Percentiles rank a stretch among this genome's conserved stretches.
phyloP scores from a whole-genome alignment of 129 eudicot genomes.

The carrot (Daucus carota) region DH1_v3.0 NC_030385.2:42256501-42257000 shows the following conservation, averaged over 20 bases:
- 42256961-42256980: neutral
- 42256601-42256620: neutral
- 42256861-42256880: neutral
- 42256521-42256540: neutral
- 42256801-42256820: neutral
- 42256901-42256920: neutral
- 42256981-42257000: neutral
- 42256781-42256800: neutral
- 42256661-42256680: slow-evolving; percentile 3
- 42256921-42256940: neutral
- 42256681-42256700: slow-evolving; percentile 1
- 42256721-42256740: slow-evolving; percentile 1
- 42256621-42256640: neutral
- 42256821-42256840: neutral
- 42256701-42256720: neutral
- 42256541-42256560: neutral
- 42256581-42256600: neutral
- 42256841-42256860: neutral
- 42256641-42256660: neutral
- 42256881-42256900: neutral
- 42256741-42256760: neutral
- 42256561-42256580: neutral
- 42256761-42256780: slow-evolving; percentile 3
- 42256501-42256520: neutral
- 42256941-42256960: neutral